Percentiles rank a stretch among this genome's conserved stretches.
Evolutionary conservation across 495 filamentous ascomycete genomes (phyloP).

Genomic region (Lasiosphaeria miniovina): DNA sequence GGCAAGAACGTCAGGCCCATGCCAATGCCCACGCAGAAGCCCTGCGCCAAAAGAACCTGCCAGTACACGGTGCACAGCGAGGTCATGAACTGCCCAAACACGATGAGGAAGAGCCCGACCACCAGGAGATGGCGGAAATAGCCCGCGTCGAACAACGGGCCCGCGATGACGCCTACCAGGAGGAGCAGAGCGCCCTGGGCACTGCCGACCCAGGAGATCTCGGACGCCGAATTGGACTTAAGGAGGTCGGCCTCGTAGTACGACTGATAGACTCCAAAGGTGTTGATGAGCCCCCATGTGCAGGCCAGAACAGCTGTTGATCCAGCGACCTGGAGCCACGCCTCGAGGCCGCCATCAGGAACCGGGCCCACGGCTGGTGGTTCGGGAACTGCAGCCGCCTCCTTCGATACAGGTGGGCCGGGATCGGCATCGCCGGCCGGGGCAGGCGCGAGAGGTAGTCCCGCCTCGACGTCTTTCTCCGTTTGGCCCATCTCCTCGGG

Average conservation of each 20-base stretch:
- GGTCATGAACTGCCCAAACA: slow-evolving; percentile 51
- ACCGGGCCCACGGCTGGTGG: background rate
- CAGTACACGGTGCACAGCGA: slow-evolving; percentile 57
- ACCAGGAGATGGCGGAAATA: slow-evolving; percentile 35
- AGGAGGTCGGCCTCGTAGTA: slow-evolving; percentile 46
- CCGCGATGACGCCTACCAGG: slow-evolving; percentile 39
- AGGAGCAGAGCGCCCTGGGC: slow-evolving; percentile 37
- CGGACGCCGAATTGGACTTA: slow-evolving; percentile 23
- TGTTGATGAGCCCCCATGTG: slow-evolving; percentile 49
- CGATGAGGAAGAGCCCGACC: slow-evolving; percentile 28
- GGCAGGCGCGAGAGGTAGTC: no score
- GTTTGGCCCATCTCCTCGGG: no score
- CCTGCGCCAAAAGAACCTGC: slow-evolving; percentile 81
- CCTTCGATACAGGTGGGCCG: no score
- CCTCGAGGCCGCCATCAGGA: slow-evolving; percentile 39
- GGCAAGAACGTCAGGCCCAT: slow-evolving; percentile 73
- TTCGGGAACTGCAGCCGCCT: no score
- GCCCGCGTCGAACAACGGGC: slow-evolving; percentile 37
- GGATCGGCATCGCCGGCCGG: no score
- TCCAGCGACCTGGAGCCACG: slow-evolving; percentile 47
- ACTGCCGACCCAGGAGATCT: slow-evolving; percentile 46
- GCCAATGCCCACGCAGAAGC: slow-evolving; percentile 69
- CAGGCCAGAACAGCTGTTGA: slow-evolving; percentile 37
- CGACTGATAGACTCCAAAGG: slow-evolving; percentile 52
- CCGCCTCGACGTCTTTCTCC: no score